Percentiles rank a stretch among this genome's conserved stretches.
phyloP scores from a whole-genome alignment of 1,139 yeast species.

The Candida sp. region DNA sequence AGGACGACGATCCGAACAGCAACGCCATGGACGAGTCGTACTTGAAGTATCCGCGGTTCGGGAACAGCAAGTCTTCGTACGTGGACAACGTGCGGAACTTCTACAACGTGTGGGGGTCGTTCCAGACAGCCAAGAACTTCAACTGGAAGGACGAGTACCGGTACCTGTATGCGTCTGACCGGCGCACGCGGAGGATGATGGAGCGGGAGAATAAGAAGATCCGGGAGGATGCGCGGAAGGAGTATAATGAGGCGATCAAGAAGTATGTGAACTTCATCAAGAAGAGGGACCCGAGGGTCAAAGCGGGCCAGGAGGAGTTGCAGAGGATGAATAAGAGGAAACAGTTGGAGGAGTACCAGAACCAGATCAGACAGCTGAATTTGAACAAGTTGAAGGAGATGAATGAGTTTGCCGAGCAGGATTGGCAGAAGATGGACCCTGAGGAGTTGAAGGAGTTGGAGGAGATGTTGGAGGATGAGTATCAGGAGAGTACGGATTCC shows the following conservation, averaged over 20 bases:
- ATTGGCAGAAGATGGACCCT: slow-evolving; percentile 77
- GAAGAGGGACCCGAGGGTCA: slow-evolving; percentile 82
- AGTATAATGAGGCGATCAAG: slow-evolving; percentile 83
- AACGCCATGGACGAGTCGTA: slow-evolving; percentile 47
- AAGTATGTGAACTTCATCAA: slow-evolving; percentile 72
- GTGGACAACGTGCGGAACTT: slow-evolving; percentile 63
- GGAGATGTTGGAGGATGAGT: slow-evolving; percentile 51
- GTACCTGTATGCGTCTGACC: slow-evolving; percentile 81
- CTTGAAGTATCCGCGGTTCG: slow-evolving; percentile 71
- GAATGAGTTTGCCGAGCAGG: slow-evolving; percentile 65
- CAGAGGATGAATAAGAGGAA: slow-evolving; percentile 57
- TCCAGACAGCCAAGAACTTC: slow-evolving; percentile 76
- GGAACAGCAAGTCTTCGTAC: slow-evolving; percentile 66
- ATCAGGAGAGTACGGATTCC: slow-evolving; percentile 29
- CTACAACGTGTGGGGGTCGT: slow-evolving; percentile 77
- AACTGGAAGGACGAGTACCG: slow-evolving; percentile 91
- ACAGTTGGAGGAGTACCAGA: slow-evolving; percentile 53
- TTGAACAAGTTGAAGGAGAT: slow-evolving; percentile 22
- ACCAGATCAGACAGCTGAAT: slow-evolving; percentile 49
- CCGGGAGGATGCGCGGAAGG: slow-evolving; percentile 79
- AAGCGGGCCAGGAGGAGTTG: slow-evolving; percentile 56
- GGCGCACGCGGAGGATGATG: slow-evolving; percentile 87
- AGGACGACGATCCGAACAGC: slow-evolving; percentile 53
- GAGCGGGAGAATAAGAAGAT: slow-evolving; percentile 88
- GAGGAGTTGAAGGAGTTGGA: slow-evolving; percentile 70